Conservation (phyloP, 306 rosid genomes). For the Nissolia schottii region DNA sequence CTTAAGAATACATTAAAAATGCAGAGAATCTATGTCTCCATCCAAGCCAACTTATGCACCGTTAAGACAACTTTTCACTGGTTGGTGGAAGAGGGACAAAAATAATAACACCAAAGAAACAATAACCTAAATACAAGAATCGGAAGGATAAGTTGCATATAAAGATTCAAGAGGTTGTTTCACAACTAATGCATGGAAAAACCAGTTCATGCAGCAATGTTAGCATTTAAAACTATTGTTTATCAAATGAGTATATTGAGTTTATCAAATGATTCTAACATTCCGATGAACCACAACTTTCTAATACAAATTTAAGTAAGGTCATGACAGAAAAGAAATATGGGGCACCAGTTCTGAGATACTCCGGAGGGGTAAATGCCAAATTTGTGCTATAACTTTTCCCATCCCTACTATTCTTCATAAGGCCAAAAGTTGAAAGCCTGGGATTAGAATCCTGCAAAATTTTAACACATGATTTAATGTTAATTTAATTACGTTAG, state of each 20-base stretch:
- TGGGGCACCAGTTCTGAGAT: slow-evolving; percentile 55
- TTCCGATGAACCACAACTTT: not conserved
- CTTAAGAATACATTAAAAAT: not conserved
- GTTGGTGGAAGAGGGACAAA: not conserved
- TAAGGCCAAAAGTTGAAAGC: slow-evolving; percentile 74
- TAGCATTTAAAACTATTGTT: not conserved
- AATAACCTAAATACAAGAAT: not conserved
- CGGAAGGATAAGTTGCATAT: not conserved
- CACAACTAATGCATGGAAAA: not conserved
- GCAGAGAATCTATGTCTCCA: not conserved
- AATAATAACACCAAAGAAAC: not conserved
- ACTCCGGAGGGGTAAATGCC: slow-evolving; percentile 91
- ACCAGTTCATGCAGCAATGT: not conserved
- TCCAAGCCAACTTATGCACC: not conserved
- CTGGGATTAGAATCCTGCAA: slow-evolving; percentile 83
- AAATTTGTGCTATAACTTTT: slow-evolving; percentile 83
- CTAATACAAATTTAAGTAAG: not conserved
- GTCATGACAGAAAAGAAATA: not conserved
- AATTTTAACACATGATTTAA: slow-evolving; percentile 28
- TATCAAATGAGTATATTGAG: not conserved
- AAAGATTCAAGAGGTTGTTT: not conserved
- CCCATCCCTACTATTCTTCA: slow-evolving; percentile 87
- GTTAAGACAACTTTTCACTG: not conserved
- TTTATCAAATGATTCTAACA: not conserved
- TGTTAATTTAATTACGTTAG: not conserved